phyloP scores from a whole-genome alignment of 768 basidiomycete species.

The Pleurotus sapidus region DNA sequence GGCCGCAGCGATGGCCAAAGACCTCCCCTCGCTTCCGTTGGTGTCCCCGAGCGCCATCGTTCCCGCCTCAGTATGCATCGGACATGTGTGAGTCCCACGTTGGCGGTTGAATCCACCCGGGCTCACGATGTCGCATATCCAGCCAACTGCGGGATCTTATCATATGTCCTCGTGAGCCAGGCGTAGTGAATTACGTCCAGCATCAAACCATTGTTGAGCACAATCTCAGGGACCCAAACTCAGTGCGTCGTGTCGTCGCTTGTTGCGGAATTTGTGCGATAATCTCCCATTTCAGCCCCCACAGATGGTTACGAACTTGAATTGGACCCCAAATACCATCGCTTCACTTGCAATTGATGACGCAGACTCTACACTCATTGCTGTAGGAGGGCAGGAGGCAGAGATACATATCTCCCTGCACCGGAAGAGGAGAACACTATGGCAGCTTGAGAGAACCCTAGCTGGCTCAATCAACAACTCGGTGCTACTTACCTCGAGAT shows the following conservation, averaged over 20 bases:
- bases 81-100: background rate
- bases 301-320: slow-evolving; percentile 42
- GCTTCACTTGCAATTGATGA: slow-evolving; percentile 43
- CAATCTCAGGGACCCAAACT: slow-evolving; percentile 43
- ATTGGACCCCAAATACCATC: slow-evolving; percentile 55
- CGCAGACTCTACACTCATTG: slow-evolving; percentile 47
- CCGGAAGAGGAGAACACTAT: slow-evolving; percentile 23
- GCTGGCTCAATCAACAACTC: slow-evolving; percentile 82
- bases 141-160: slow-evolving; percentile 81
- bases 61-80: background rate
- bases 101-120: background rate
- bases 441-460: slow-evolving; percentile 56
- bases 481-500: slow-evolving; percentile 62
- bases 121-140: slow-evolving; percentile 6
- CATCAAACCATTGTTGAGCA: slow-evolving; percentile 56
- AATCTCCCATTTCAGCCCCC: slow-evolving; percentile 24
- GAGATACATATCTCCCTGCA: slow-evolving; percentile 59
- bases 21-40: background rate
- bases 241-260: slow-evolving; percentile 33
- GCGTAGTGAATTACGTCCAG: slow-evolving; percentile 63
- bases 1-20: background rate
- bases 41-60: background rate
- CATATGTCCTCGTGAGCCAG: slow-evolving; percentile 66
- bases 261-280: slow-evolving; percentile 11
- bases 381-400: slow-evolving; percentile 66